Evolutionary conservation across 2,329 filamentous ascomycete species (phyloP), one percentile per base, ranked within the genome.

Genomic region (Triangularia setosa): DNA sequence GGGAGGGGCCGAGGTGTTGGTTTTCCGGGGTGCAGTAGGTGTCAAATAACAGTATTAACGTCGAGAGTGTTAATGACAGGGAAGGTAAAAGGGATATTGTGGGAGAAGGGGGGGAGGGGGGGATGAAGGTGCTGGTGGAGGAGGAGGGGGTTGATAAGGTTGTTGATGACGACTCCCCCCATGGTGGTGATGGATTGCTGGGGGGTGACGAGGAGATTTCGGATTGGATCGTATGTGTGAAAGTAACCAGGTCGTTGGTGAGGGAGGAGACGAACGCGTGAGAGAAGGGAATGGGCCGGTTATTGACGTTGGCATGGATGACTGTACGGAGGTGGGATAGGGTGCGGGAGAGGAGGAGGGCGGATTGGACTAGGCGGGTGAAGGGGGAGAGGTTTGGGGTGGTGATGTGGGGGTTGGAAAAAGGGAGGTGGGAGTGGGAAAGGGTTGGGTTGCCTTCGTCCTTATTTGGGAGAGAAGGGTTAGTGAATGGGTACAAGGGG

Each of bases 381-480:
- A 83, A 86, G 48, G 84, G 75, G 21, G 79, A 77, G 62, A 81
- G 70, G 8, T 80, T 69, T 8, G 82, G 80, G 27, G 77, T 76
- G 65, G 82, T 73, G 25, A 28, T 4, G 16, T 84, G 75, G 2
- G 79, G 62, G 74, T 67, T 8, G 27, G 27, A 8, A 33, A n/a
- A n/a, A n/a, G n/a, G 14, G 55, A 75, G 65, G 24, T 64, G 67
- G 52, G 75, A 72, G 21, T 70, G 61, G 4, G 70, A 71, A 44
- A 68, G 66, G 18, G 69, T 65, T 59, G 76, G 73, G 57, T 78
- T 74, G 55, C 77, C 78, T 18, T 73, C 65, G 61, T 80, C 78
- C 76, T 78, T n/a, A n/a, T n/a, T n/a, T n/a, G n/a, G n/a, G n/a
- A 63, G 23, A 18, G 21, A 25, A 23, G 16, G n/a, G 40, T 48